Evolutionary conservation across 345 rosid genomes (phyloP).

Genomic region (Eutrema heterophyllum): DNA sequence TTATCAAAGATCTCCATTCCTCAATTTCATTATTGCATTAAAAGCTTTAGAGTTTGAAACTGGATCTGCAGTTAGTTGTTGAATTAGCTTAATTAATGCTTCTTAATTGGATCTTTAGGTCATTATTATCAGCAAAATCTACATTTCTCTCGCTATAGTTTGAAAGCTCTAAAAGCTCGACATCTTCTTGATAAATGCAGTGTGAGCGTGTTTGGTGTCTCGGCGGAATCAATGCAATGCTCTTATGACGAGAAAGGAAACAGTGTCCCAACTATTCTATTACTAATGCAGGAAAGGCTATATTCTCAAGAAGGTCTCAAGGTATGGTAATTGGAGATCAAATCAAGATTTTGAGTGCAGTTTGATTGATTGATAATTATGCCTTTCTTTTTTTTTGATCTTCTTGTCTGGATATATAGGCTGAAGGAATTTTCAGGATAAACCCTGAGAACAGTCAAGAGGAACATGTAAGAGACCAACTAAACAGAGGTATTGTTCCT

Average conservation of each 20-base stretch:
- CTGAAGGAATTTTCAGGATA: constrained; percentile 94
- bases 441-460: constrained; percentile 95
- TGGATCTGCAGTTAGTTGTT: background rate
- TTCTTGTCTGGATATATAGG: constrained; percentile 38
- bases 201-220: constrained; percentile 94
- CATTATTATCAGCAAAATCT: background rate
- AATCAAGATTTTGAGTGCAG: background rate
- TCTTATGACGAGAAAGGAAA: constrained; percentile 71
- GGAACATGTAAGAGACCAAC: constrained; percentile 84
- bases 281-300: constrained; percentile 81
- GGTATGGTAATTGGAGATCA: constrained; percentile 33
- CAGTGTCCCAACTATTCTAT: constrained; percentile 91
- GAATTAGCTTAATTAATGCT: background rate
- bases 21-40: background rate
- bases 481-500: constrained; percentile 88
- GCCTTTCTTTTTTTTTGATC: background rate
- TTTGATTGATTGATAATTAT: background rate
- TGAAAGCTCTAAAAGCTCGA: constrained; percentile 14
- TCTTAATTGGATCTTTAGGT: background rate
- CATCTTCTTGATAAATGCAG: constrained; percentile 37
- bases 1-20: background rate
- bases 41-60: background rate
- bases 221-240: constrained; percentile 96
- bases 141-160: no score
- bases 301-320: constrained; percentile 79